A percentile compares a stretch with the other conserved stretches of the same genome.
These are phyloP conservation scores for Solanum hybrid DNA, from an alignment of 305 asterid genomes.

Conservation along the genomic window DNA sequence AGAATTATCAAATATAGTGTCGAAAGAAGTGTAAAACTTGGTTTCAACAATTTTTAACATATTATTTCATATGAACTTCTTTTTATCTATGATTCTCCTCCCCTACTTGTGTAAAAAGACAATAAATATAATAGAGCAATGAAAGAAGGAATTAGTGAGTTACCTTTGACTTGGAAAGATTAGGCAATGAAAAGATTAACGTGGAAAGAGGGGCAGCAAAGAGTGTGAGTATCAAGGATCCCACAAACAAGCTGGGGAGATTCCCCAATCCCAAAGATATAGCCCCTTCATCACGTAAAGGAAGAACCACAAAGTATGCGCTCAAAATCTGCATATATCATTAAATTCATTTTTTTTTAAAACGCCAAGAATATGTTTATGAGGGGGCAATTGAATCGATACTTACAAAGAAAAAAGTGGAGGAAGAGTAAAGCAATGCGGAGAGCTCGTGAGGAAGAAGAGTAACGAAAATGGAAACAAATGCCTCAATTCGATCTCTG, in stretches of 20 bases:
- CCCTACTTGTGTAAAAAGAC: neutral
- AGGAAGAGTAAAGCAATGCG: slow-evolving; percentile 59
- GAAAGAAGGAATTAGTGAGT: neutral
- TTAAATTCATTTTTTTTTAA: neutral
- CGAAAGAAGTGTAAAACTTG: neutral
- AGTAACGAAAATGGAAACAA: slow-evolving; percentile 60
- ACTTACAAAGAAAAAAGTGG: slow-evolving; percentile 78
- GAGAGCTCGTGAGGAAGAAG: slow-evolving; percentile 76
- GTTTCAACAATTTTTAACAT: neutral
- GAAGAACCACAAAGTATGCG: slow-evolving; percentile 94
- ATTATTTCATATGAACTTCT: neutral
- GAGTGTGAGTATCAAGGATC: slow-evolving; percentile 80
- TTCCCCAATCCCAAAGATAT: slow-evolving; percentile 76
- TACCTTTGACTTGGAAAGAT: slow-evolving; percentile 85
- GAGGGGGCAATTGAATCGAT: neutral
- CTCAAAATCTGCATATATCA: slow-evolving; percentile 66
- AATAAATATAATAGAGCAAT: neutral
- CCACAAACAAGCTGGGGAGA: slow-evolving; percentile 74
- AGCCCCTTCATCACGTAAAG: slow-evolving; percentile 99
- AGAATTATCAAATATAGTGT: neutral
- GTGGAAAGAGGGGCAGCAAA: slow-evolving; percentile 92
- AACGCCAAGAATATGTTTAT: neutral
- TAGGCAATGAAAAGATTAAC: slow-evolving; percentile 77
- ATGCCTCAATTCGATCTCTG: slow-evolving; percentile 52
- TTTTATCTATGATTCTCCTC: neutral